phyloP scores from a whole-genome alignment of 192 early-diverging fungal genomes.

The Coemansia sp. region DNA sequence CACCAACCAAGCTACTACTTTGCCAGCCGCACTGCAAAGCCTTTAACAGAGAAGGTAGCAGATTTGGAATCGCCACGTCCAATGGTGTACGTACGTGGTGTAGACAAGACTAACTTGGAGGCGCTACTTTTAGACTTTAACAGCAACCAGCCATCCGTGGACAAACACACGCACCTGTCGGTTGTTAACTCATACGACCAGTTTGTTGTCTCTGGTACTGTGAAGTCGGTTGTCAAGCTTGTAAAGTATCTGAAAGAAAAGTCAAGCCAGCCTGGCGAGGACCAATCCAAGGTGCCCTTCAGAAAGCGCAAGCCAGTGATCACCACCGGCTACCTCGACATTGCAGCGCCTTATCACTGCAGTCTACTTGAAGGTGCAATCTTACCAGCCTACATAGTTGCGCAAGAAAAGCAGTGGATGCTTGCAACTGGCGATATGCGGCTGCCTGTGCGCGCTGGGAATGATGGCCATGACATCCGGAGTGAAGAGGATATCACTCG shows the following conservation, averaged over 20 bases:
- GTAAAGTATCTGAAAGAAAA: constrained; percentile 2
- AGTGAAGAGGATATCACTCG: constrained; percentile 56
- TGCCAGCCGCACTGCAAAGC: not conserved
- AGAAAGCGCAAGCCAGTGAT: constrained; percentile 74
- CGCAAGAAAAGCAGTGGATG: constrained; percentile 56
- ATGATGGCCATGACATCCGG: constrained; percentile 70
- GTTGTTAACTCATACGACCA: constrained; percentile 14
- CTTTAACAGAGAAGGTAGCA: too few relatives aligned
- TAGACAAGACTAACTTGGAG: constrained; percentile 6
- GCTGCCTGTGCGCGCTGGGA: constrained; percentile 74
- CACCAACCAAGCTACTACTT: constrained; percentile 19
- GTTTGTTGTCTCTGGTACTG: constrained; percentile 18
- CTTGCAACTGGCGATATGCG: constrained; percentile 62
- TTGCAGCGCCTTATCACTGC: constrained; percentile 73
- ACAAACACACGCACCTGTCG: constrained; percentile 9
- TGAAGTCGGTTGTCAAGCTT: constrained; percentile 7
- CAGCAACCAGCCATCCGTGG: not conserved
- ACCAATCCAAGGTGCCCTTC: constrained; percentile 71
- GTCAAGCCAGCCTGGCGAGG: constrained; percentile 3
- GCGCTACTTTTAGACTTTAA: constrained; percentile 12
- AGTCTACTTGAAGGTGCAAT: constrained; percentile 47
- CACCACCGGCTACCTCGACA: constrained; percentile 72
- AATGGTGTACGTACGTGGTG: constrained; percentile 22
- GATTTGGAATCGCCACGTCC: constrained; percentile 1
- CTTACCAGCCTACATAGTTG: constrained; percentile 59